Evolutionary conservation across 768 basidiomycete species (phyloP).

Genomic region (Candolleomyces aberdarensis): DNA sequence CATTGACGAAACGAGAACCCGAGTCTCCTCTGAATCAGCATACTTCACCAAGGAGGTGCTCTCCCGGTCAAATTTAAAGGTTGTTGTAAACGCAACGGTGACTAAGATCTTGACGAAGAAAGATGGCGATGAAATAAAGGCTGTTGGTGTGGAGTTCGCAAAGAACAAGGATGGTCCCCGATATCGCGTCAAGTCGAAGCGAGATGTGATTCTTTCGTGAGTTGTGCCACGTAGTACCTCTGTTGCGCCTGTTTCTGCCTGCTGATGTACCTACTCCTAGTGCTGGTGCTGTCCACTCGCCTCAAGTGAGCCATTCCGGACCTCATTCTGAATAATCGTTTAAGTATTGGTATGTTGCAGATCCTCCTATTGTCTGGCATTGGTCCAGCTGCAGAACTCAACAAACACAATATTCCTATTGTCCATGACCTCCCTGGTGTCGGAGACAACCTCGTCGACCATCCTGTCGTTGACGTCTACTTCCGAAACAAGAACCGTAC

Average conservation of each 20-base stretch:
- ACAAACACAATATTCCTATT: conserved; percentile 48
- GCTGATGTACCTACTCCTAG: conserved; percentile 23
- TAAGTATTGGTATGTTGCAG: conserved; percentile 21
- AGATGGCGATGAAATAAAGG: conserved; percentile 32
- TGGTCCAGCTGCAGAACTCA: conserved; percentile 61
- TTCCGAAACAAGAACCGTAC: conserved; percentile 51
- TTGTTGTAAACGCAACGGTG: conserved; percentile 49
- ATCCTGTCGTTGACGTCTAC: conserved; percentile 50
- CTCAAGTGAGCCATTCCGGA: conserved; percentile 34
- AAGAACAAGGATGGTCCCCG: conserved; percentile 26
- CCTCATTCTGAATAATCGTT: too few species aligned
- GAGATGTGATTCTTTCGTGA: conserved; percentile 57
- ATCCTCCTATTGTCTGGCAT: conserved; percentile 75
- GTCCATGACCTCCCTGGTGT: conserved; percentile 69
- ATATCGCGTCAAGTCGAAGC: conserved; percentile 41
- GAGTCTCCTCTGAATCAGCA: conserved; percentile 59
- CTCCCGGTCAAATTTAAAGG: conserved; percentile 55
- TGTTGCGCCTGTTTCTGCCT: not conserved
- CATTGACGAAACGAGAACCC: conserved; percentile 44
- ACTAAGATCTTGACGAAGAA: conserved; percentile 50
- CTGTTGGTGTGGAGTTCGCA: conserved; percentile 57
- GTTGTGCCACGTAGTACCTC: conserved; percentile 22
- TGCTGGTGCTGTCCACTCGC: conserved; percentile 58
- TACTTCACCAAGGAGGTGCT: conserved; percentile 62
- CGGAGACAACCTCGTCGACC: conserved; percentile 71